Evolutionary conservation across 106 monocot genomes (phyloP), one percentile per base, ranked within the genome.

Genomic region (Dactylorhiza incarnata): DNA sequence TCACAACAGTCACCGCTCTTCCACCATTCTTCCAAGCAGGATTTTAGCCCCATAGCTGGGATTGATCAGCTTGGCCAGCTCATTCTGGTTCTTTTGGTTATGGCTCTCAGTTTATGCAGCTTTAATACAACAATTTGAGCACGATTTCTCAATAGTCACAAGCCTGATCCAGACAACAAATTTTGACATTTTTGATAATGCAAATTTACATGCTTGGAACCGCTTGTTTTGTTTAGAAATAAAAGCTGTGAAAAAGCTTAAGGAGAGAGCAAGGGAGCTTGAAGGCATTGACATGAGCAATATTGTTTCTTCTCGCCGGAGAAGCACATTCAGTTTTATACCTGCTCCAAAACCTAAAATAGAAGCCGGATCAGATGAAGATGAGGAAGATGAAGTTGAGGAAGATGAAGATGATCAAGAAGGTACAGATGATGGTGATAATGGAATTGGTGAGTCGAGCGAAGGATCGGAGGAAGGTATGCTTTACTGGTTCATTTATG

Each of bases 201-300:
- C 4, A 69, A 11, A 43, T 12, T 69, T 14, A 10, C 69, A 45
- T 69, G 5, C 15, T 69, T 69, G 7, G 4, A 69, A 45, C 7
- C 24, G 13, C 45, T 45, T 45, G 6, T 45, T 69, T 69, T 45
- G 43, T 69, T 72, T 49, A 88, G 97, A 97, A 76, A 94, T 97
- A 74, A 93, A 91, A 78, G 81, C 84, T 48, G 86, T 97, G 12
- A 91, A 84, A 73, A 97, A 86, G 80, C 85, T 74, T 66, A 97
- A 97, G 78, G 89, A 97, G 78, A 85, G 79, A 76, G 97, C 91
- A 63, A 97, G 85, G 72, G 97, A 97, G 75, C 91, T 97, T 53
- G 97, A 97, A 79, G 97, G 97, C 56, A 97, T 97, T 74, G 97
- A 94, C 72, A 83, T 83, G 81, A 91, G 97, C 71, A 97, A 97